Conservation (phyloP, 2,329 filamentous ascomycete genomes). For the Cadophora gregata region DNA sequence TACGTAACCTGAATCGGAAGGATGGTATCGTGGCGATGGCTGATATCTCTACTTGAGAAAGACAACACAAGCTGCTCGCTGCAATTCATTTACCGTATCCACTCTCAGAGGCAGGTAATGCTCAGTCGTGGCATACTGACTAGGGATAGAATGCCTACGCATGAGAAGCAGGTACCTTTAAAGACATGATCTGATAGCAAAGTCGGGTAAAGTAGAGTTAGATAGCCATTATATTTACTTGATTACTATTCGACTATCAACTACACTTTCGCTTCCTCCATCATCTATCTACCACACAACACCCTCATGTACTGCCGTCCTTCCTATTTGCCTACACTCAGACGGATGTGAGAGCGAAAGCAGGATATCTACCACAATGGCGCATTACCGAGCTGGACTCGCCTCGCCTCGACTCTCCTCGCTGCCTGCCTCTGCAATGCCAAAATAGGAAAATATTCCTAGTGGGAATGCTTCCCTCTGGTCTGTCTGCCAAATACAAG, state of each 20-base stretch:
- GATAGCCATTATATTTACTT: conserved; percentile 8
- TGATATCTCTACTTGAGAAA: not conserved
- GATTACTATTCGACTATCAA: conserved; percentile 13
- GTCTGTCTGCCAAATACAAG: not conserved
- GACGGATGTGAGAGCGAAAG: not conserved
- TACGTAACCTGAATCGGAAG: too few species aligned
- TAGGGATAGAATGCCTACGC: not conserved
- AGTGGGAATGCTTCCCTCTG: not conserved
- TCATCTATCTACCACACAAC: not conserved
- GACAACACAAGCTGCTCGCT: not conserved
- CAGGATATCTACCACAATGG: not conserved
- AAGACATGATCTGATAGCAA: not conserved
- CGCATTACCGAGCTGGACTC: not conserved
- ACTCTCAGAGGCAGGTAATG: too few species aligned
- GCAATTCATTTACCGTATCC: not conserved
- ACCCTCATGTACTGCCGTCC: not conserved
- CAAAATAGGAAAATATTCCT: not conserved
- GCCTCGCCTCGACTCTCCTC: not conserved
- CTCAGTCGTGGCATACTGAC: not conserved
- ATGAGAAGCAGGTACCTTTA: not conserved
- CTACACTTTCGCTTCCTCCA: not conserved
- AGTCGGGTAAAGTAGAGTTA: not conserved
- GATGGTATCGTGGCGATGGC: too few species aligned
- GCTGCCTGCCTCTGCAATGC: not conserved
- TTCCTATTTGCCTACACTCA: not conserved